Conservation (phyloP, 164 flowering plant genomes). For the Cinnamomum micranthum region DNA sequence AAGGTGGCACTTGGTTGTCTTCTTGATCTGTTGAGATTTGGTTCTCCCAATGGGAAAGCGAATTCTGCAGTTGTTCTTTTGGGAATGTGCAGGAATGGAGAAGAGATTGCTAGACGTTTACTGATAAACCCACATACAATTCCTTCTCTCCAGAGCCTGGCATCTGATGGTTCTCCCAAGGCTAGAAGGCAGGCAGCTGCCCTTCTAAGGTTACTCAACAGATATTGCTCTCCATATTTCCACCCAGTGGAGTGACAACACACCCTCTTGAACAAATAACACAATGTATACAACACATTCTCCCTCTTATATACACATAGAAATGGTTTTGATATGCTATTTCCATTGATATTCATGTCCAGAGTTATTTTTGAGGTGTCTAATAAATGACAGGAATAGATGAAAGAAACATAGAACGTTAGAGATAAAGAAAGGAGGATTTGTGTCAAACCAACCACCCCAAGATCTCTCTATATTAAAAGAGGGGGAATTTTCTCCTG, state of each 20-base stretch:
- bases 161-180: conserved; percentile 48
- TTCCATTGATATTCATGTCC: too few relatives aligned
- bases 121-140: conserved; percentile 52
- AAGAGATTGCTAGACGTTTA: conserved; percentile 43
- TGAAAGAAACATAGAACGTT: too few relatives aligned
- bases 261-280: too few relatives aligned
- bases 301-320: too few relatives aligned
- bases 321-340: too few relatives aligned
- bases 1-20: conserved; percentile 42
- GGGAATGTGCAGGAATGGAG: conserved; percentile 70
- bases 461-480: too few relatives aligned
- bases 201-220: conserved; percentile 61
- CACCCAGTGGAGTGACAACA: background rate
- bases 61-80: conserved; percentile 48
- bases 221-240: conserved; percentile 42
- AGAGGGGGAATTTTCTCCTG: too few relatives aligned
- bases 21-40: conserved; percentile 57
- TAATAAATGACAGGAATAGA: too few relatives aligned
- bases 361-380: too few relatives aligned
- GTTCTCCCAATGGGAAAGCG: conserved; percentile 71
- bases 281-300: too few relatives aligned
- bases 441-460: too few relatives aligned
- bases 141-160: conserved; percentile 56
- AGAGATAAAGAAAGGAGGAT: too few relatives aligned
- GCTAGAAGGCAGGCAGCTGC: conserved; percentile 67